Evolutionary conservation across 148 eudicot species (phyloP).

Genomic region (Arctostaphylos glauca): DNA sequence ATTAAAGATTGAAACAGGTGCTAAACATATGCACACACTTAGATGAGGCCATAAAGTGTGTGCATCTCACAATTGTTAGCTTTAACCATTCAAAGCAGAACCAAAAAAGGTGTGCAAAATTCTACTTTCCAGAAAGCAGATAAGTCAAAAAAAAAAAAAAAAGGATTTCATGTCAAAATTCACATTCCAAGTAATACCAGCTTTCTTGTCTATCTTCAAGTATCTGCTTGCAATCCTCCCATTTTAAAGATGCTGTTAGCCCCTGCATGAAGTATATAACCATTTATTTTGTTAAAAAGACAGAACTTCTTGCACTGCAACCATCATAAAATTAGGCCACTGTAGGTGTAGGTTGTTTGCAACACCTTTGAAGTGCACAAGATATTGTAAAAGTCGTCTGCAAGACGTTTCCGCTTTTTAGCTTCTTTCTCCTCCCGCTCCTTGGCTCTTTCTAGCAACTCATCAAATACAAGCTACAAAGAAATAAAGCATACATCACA

Average conservation of each 20-base stretch:
- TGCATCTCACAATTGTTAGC: background rate
- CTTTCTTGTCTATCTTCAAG: conserved; percentile 63
- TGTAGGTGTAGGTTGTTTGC: background rate
- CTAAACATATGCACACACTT: background rate
- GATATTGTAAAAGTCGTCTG: conserved; percentile 65
- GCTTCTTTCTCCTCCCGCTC: conserved; percentile 96
- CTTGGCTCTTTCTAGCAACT: conserved; percentile 60
- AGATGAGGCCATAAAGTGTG: background rate
- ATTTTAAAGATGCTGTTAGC: conserved; percentile 57
- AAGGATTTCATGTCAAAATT: background rate
- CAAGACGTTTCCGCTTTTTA: conserved; percentile 73
- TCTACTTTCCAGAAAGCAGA: background rate
- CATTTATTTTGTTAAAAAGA: background rate
- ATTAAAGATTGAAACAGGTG: background rate
- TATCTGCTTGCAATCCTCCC: conserved; percentile 70
- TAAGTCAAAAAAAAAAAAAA: background rate
- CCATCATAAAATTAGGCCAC: background rate
- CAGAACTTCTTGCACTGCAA: background rate
- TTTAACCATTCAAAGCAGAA: background rate
- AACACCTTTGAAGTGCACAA: conserved; percentile 72
- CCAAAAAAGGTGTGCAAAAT: background rate
- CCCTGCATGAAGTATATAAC: conserved; percentile 46
- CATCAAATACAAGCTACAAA: conserved; percentile 78
- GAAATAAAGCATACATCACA: conserved; percentile 9
- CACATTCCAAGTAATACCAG: conserved; percentile 31